Evolutionary conservation across 2,329 filamentous ascomycete species (phyloP).

Genomic region (Capronia americana): DNA sequence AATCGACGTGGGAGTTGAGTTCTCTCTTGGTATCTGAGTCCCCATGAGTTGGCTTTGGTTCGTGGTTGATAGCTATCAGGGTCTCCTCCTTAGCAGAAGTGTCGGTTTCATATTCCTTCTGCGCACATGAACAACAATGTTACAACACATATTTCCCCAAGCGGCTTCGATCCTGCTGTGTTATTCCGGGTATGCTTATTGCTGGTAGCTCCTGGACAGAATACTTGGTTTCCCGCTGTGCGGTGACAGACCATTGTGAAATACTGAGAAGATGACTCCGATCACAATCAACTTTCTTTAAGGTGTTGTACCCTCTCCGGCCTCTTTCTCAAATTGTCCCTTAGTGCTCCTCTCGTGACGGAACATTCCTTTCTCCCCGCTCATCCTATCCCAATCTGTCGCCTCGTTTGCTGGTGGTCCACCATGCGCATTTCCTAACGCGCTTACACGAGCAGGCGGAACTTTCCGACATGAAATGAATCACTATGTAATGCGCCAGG

Average conservation of each 20-base stretch:
- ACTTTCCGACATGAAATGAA: neutral
- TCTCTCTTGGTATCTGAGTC: slow-evolving; percentile 82
- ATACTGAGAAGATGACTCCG: neutral
- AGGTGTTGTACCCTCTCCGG: neutral
- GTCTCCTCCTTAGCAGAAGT: slow-evolving; percentile 11
- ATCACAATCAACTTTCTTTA: neutral
- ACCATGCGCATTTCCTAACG: neutral
- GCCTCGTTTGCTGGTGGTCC: neutral
- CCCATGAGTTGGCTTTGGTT: slow-evolving; percentile 27
- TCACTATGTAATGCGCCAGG: neutral
- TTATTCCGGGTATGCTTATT: neutral
- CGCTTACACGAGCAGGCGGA: neutral
- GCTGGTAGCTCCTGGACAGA: neutral
- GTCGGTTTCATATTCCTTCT: slow-evolving; percentile 2
- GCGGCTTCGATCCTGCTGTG: slow-evolving; percentile 6
- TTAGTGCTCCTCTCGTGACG: neutral
- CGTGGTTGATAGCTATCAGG: slow-evolving; percentile 35
- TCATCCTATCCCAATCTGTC: neutral
- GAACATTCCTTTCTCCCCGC: neutral
- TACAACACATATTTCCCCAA: slow-evolving; percentile 5
- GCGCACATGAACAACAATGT: slow-evolving; percentile 14
- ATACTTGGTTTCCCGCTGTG: neutral
- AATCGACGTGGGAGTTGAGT: slow-evolving; percentile 96
- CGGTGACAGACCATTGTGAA: neutral
- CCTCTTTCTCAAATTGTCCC: neutral